Evolutionary conservation across 2,329 filamentous ascomycete genomes (phyloP).

Genomic region (Calonectria pauciramosa): DNA sequence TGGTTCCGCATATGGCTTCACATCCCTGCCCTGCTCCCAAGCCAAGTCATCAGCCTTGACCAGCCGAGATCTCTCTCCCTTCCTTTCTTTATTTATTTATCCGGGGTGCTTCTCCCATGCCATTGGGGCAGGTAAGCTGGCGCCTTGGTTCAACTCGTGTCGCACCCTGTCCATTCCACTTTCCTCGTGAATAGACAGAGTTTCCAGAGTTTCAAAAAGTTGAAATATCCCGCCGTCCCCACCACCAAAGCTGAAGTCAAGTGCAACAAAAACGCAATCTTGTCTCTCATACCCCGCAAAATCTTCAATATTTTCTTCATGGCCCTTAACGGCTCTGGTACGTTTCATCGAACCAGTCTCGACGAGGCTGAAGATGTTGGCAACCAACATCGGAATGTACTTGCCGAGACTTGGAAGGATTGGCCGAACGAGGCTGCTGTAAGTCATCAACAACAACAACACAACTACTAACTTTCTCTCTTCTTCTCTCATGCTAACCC

Average conservation of each 20-base stretch:
- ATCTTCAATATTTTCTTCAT: conserved; percentile 27
- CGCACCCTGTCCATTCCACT: background rate
- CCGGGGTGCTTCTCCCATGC: background rate
- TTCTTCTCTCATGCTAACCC: background rate
- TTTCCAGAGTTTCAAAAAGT: background rate
- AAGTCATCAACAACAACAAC: conserved; percentile 25
- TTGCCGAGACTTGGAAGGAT: conserved; percentile 52
- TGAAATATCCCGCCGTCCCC: background rate
- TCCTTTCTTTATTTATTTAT: conserved; percentile 5
- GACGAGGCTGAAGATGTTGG: conserved; percentile 45
- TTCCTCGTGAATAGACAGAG: background rate
- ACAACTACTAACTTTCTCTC: background rate
- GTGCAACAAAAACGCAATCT: background rate
- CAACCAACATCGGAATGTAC: conserved; percentile 44
- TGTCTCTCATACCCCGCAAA: too few species aligned
- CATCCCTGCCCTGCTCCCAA: background rate
- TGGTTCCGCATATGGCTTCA: conserved; percentile 7
- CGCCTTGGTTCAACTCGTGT: background rate
- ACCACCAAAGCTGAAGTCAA: background rate
- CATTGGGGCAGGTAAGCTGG: background rate
- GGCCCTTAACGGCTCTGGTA: conserved; percentile 46
- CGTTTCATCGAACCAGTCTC: conserved; percentile 44
- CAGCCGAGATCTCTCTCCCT: background rate
- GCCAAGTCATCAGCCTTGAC: background rate
- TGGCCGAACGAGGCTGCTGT: conserved; percentile 66